Conservation (phyloP, 2,329 filamentous ascomycete genomes). For the Pestalotiopsis sp. region DNA sequence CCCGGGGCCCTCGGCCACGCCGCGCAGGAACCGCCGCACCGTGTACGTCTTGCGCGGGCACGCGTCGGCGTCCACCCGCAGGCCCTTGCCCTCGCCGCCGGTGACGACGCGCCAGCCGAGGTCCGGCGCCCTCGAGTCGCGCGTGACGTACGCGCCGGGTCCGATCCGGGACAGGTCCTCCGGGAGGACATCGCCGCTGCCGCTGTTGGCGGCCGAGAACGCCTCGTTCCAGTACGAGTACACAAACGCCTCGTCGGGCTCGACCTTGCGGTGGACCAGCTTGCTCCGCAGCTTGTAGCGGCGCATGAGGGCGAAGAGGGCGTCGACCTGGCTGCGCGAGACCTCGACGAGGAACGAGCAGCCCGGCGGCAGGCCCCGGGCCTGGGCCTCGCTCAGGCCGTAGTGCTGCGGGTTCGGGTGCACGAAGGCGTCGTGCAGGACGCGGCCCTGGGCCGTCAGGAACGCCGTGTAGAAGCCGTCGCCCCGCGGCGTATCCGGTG, state of each 20-base stretch:
- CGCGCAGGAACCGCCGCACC: slow-evolving; percentile 74
- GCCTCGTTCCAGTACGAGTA: slow-evolving; percentile 74
- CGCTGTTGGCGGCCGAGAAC: neutral
- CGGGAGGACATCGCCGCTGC: slow-evolving; percentile 19
- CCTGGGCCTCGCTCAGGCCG: slow-evolving; percentile 20
- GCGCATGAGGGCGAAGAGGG: slow-evolving; percentile 71
- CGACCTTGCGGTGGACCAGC: slow-evolving; percentile 66
- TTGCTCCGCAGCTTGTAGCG: slow-evolving; percentile 85
- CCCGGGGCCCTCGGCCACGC: slow-evolving; percentile 79
- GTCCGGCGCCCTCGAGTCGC: slow-evolving; percentile 54
- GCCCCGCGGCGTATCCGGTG: slow-evolving; percentile 27
- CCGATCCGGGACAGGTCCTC: slow-evolving; percentile 22
- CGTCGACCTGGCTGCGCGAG: slow-evolving; percentile 65
- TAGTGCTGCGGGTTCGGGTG: slow-evolving; percentile 59
- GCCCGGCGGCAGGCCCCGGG: slow-evolving; percentile 21
- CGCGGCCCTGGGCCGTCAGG: slow-evolving; percentile 78
- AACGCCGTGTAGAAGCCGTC: slow-evolving; percentile 78
- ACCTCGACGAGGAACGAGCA: slow-evolving; percentile 78
- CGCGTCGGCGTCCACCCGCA: slow-evolving; percentile 43
- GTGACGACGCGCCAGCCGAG: slow-evolving; percentile 55
- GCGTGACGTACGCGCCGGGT: slow-evolving; percentile 27
- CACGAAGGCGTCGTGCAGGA: slow-evolving; percentile 88
- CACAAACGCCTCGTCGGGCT: slow-evolving; percentile 63
- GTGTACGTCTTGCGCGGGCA: slow-evolving; percentile 64
- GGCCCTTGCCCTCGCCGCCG: slow-evolving; percentile 27